Percentiles rank a stretch among this genome's conserved stretches.
Conservation (phyloP, 306 rosid species). For the Medicago lupulina region DNA sequence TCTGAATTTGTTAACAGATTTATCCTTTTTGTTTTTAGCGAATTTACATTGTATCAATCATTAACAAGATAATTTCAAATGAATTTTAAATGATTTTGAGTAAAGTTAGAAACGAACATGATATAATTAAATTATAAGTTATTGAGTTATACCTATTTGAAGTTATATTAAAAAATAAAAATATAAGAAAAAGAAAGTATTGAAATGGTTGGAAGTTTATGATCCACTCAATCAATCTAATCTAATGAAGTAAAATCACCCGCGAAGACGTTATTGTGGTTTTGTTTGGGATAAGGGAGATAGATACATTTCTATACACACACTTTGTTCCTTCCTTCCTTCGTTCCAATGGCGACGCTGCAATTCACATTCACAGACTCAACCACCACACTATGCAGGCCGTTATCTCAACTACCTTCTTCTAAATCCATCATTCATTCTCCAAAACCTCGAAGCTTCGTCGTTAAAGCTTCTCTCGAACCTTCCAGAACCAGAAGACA, state of each 20-base stretch:
- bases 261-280: conserved; percentile 38
- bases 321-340: background rate
- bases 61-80: no score
- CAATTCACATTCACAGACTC: conserved; percentile 62
- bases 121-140: no score
- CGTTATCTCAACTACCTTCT: conserved; percentile 48
- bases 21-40: no score
- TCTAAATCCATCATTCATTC: conserved; percentile 41
- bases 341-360: conserved; percentile 71
- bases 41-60: no score
- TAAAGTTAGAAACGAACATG: no score
- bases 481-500: conserved; percentile 52
- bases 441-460: conserved; percentile 46
- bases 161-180: background rate
- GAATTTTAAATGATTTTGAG: no score
- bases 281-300: conserved; percentile 59
- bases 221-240: conserved; percentile 38
- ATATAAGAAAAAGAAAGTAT: background rate
- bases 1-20: no score
- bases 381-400: conserved; percentile 44
- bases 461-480: conserved; percentile 55
- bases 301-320: background rate
- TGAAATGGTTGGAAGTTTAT: background rate
- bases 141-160: no score
- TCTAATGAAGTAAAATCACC: conserved; percentile 37